Conservation (phyloP, 176 grass and related monocot genomes). For the Cocos nucifera region DNA sequence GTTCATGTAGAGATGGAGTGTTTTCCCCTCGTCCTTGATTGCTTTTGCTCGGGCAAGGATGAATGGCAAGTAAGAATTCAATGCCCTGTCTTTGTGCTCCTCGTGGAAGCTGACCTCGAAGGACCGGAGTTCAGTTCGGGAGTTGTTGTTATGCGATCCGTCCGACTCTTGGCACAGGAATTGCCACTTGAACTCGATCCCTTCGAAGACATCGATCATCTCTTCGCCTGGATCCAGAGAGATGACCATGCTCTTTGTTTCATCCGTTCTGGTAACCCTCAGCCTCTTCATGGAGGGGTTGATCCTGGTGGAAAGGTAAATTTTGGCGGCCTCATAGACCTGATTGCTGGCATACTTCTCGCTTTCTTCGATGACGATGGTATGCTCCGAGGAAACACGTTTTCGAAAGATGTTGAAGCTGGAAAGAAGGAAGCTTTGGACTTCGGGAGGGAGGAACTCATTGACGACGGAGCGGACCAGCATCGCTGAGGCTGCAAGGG, state of each 20-base stretch:
- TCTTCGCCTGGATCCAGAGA: slow-evolving; percentile 66
- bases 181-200: slow-evolving; percentile 73
- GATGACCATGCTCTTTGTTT: slow-evolving; percentile 55
- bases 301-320: slow-evolving; percentile 71
- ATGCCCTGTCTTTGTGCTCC: slow-evolving; percentile 58
- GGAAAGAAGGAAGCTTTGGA: slow-evolving; percentile 47
- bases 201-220: slow-evolving; percentile 67
- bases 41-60: slow-evolving; percentile 46
- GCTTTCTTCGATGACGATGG: slow-evolving; percentile 56
- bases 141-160: slow-evolving; percentile 1
- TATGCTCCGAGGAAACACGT: slow-evolving; percentile 50
- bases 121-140: slow-evolving; percentile 27
- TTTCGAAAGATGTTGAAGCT: slow-evolving; percentile 37
- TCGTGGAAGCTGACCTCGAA: slow-evolving; percentile 79
- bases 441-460: slow-evolving; percentile 63
- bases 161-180: slow-evolving; percentile 34
- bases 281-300: slow-evolving; percentile 58
- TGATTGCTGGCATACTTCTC: slow-evolving; percentile 64
- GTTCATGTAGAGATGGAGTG: slow-evolving; percentile 82
- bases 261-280: slow-evolving; percentile 51
- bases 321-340: slow-evolving; percentile 53
- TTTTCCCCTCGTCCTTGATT: slow-evolving; percentile 56
- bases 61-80: slow-evolving; percentile 56
- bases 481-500: slow-evolving; percentile 63
- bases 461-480: slow-evolving; percentile 57